Base-by-base conservation (phyloP, 441 rosid species). In the Omphalea diandra region DNA sequence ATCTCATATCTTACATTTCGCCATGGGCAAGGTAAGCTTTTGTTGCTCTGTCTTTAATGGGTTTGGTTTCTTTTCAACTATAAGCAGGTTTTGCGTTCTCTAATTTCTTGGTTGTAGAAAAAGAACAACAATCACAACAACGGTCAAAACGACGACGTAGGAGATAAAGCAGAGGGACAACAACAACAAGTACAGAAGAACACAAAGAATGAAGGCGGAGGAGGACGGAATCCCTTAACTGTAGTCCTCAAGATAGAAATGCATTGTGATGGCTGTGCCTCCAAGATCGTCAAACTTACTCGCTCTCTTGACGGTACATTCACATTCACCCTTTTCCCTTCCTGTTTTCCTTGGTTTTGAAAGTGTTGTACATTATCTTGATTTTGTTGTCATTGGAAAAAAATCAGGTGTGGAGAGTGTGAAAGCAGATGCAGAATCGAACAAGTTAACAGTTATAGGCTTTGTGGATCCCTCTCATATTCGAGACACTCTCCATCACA, bases 251-350 rank as follows among this genome's bases (percentile, higher is more conserved):
- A 84, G 59, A 55, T 82, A 0, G 90, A 85, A 40, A 75, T 89
- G 80, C 89, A 91, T 24, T 91, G 97, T 60, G 89, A 79, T 4
- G 97, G 95, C 0, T 91, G 97, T 36, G 81, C 86, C 18, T 63
- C 81, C 2, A 84, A 73, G 49, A 78, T 91, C 69, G 54, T 73
- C 46, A 79, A 66, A 46, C 29, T 15, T 2, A 80, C 79, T 63
- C 89, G 84, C 53, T 7, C 50, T 63, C 72, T 91, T 5, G 69
- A 81, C 55, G 97, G 97, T 85, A 0, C 18, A 20, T 20, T 7
- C 1, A n/a, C n/a, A n/a, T 10, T 12, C 18, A 61, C 55, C 0
- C 4, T 10, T 0, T 2, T 54, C n/a, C n/a, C n/a, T 29, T 60
- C 17, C 49, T 32, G 2, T 40, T 60, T 32, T 46, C 22, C 11